These are phyloP conservation scores for Suillus tomentosus DNA, from an alignment of 768 basidiomycete species.

Conservation along the genomic window DNA sequence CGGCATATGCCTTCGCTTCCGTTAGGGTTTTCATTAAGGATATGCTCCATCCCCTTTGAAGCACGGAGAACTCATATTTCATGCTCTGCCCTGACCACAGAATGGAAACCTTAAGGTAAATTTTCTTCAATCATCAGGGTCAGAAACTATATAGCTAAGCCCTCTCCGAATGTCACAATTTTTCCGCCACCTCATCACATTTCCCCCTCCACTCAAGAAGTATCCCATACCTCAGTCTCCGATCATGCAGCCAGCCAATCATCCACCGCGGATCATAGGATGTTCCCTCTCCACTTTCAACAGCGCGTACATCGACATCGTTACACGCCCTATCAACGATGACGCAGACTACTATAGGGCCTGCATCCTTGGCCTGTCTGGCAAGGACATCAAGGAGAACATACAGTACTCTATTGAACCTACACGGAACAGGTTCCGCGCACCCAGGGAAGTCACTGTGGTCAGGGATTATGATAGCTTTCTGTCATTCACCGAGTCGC, in stretches of 20 bases:
- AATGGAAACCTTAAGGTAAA: slow-evolving; percentile 1
- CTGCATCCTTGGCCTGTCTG: not conserved
- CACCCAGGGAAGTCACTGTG: not conserved
- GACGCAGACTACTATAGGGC: not conserved
- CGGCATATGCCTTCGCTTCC: not conserved
- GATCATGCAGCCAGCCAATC: too few relatives aligned
- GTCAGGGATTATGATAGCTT: slow-evolving; percentile 9
- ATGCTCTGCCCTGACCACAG: not conserved
- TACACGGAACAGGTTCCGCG: not conserved
- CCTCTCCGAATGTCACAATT: not conserved
- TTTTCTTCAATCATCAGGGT: not conserved
- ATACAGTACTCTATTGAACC: slow-evolving; percentile 4
- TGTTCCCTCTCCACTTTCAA: too few relatives aligned
- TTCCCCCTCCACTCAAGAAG: too few relatives aligned
- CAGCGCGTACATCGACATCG: too few relatives aligned
- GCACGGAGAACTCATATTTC: not conserved
- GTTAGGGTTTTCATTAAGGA: too few relatives aligned
- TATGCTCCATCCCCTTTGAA: not conserved
- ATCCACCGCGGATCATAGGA: too few relatives aligned
- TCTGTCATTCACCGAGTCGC: not conserved
- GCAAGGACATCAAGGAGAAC: not conserved
- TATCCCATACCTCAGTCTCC: too few relatives aligned
- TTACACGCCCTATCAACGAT: too few relatives aligned
- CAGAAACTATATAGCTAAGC: not conserved
- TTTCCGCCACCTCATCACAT: too few relatives aligned